Conservation (phyloP, 768 basidiomycete species). For the Trametes sanguinea region DNA sequence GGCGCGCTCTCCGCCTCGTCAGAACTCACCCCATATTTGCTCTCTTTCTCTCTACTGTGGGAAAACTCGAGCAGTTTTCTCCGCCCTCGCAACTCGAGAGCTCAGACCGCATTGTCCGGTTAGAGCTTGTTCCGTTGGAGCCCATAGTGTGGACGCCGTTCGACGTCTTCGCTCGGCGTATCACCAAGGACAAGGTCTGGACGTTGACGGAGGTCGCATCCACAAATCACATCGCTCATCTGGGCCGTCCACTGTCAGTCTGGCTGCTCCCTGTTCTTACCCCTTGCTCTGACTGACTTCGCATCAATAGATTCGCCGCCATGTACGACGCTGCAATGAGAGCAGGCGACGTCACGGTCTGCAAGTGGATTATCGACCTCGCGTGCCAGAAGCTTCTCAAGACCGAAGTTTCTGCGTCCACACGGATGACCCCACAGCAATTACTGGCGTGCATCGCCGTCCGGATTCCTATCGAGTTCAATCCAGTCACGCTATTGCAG, state of each 20-base stretch:
- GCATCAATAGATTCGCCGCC: slow-evolving; percentile 17
- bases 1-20: slow-evolving; percentile 15
- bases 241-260: slow-evolving; percentile 33
- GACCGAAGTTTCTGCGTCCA: neutral
- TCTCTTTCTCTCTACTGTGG: slow-evolving; percentile 31
- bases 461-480: slow-evolving; percentile 35
- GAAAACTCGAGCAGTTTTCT: slow-evolving; percentile 21
- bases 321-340: slow-evolving; percentile 15
- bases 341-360: slow-evolving; percentile 6
- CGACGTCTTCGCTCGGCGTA: slow-evolving; percentile 28
- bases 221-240: slow-evolving; percentile 22
- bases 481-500: neutral
- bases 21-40: slow-evolving; percentile 22
- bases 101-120: slow-evolving; percentile 12
- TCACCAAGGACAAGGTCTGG: slow-evolving; percentile 2
- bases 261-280: neutral
- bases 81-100: neutral
- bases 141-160: slow-evolving; percentile 29
- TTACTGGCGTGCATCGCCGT: slow-evolving; percentile 17
- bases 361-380: slow-evolving; percentile 11
- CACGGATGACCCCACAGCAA: neutral
- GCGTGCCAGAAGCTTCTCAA: slow-evolving; percentile 11
- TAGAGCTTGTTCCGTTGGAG: slow-evolving; percentile 10
- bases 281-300: neutral
- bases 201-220: slow-evolving; percentile 24